Base-by-base conservation (phyloP, 352 stramenopile genomes). In the Phytophthora quininea region DNA sequence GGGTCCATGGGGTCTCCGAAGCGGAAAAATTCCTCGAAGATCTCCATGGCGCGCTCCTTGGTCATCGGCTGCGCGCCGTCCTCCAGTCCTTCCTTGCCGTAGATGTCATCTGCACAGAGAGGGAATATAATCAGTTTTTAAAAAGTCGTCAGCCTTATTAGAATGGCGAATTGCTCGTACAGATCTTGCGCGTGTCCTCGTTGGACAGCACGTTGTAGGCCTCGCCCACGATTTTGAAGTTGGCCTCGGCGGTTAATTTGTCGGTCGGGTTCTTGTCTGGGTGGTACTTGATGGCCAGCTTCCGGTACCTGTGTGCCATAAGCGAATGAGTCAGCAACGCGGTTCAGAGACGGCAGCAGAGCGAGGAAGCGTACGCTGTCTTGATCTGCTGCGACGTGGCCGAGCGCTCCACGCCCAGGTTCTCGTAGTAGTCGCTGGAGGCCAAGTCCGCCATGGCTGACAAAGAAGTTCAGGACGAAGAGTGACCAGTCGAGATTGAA, bases 141-240 rank as follows among this genome's bases (percentile, higher is more conserved):
- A 24, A 24, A 24, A 24, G 19, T 24, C 19, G 19, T 24, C 19
- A 24, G 19, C 19, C 19, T 24, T 24, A 24, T 24, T 24, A 24
- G 19, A 24, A 24, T 24, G 19, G 19, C 19, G 2, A 27, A 3
- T n/a, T 37, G 3, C 4, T 73, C 85, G 58, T 77, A 96, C 88
- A 98, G 47, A 95, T 96, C 59, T 95, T 73, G 58, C 93, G 76
- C 55, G 88, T 97, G 52, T 98, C 83, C 35, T 89, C 83, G 68
- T 98, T 90, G 27, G 91, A 97, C 15, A 98, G 84, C 53, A 98
- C 89, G 55, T 97, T 96, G 78, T 98, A 98, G 14, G 95, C 95
- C 69, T 97, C 90, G 62, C 84, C 92, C 45, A 98, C 92, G 63
- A 97, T 89, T 74, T 98, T 98, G 67, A 98, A 98, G 74, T 97